Evolutionary conservation across 345 rosid genomes (phyloP).

Genomic region (Odontarrhena argentea): DNA sequence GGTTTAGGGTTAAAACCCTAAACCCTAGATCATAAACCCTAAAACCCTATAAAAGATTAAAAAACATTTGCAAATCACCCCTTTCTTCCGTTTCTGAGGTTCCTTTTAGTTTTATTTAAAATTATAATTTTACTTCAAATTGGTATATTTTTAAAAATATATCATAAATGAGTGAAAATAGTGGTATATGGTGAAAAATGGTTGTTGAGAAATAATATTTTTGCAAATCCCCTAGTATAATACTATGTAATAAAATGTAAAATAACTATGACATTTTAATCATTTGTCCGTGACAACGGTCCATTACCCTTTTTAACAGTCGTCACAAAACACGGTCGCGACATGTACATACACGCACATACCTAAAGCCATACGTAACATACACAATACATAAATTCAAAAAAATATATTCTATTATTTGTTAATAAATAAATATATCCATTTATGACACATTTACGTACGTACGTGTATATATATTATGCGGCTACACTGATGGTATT

Average conservation of each 20-base stretch:
- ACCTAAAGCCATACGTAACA: constrained; percentile 45
- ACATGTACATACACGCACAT: constrained; percentile 42
- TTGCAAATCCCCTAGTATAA: too few species aligned
- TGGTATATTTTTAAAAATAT: too few species aligned
- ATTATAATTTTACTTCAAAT: too few species aligned
- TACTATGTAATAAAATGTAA: neutral
- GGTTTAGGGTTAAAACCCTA: too few species aligned
- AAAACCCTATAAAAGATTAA: too few species aligned
- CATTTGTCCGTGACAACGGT: constrained; percentile 38
- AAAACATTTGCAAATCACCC: too few species aligned
- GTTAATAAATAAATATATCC: neutral
- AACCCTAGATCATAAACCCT: too few species aligned
- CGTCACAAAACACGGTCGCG: constrained; percentile 44
- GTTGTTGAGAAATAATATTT: too few species aligned
- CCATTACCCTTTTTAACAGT: constrained; percentile 41
- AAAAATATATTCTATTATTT: constrained; percentile 9
- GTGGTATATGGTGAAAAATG: too few species aligned
- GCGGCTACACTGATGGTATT: constrained; percentile 27
- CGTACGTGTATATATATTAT: constrained; percentile 30
- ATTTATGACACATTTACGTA: constrained; percentile 33
- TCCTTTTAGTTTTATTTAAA: too few species aligned
- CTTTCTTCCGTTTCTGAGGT: too few species aligned
- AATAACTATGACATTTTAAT: constrained; percentile 25
- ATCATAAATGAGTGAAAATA: too few species aligned
- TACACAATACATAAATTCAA: constrained; percentile 13